phyloP scores from a whole-genome alignment of 2,329 filamentous ascomycete genomes.

The Epichloe gansuensis region DNA sequence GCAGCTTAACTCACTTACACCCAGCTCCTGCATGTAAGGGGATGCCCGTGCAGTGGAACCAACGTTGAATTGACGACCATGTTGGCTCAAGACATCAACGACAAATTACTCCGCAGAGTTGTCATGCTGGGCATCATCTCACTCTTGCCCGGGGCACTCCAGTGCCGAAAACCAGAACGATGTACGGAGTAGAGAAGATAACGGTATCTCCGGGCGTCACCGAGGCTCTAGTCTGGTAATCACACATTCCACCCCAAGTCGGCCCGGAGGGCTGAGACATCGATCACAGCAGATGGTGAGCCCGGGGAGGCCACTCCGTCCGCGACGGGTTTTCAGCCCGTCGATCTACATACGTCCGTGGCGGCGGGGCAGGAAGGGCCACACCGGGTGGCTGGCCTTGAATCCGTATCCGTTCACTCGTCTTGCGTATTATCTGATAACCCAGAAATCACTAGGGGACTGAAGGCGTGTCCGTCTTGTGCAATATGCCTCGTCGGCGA shows the following conservation, averaged over 20 bases:
- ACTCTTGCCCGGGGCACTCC: background rate
- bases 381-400: too few relatives aligned
- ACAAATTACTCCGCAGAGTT: background rate
- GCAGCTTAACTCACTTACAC: background rate
- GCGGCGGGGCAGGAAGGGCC: background rate
- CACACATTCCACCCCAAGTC: background rate
- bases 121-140: background rate
- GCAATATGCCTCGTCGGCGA: background rate
- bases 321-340: background rate
- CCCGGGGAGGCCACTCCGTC: background rate
- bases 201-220: background rate
- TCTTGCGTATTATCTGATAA: background rate
- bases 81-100: background rate
- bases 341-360: background rate
- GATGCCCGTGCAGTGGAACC: background rate
- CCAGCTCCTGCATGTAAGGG: background rate
- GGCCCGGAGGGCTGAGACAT: background rate
- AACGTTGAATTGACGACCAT: background rate
- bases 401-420: background rate
- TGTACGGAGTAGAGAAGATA: background rate
- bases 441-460: background rate
- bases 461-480: background rate
- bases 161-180: background rate
- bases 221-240: background rate
- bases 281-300: background rate